These are phyloP conservation scores for Chrysoporthe cubensis DNA, from an alignment of 2,329 filamentous ascomycete genomes.

Conservation along the genomic window DNA sequence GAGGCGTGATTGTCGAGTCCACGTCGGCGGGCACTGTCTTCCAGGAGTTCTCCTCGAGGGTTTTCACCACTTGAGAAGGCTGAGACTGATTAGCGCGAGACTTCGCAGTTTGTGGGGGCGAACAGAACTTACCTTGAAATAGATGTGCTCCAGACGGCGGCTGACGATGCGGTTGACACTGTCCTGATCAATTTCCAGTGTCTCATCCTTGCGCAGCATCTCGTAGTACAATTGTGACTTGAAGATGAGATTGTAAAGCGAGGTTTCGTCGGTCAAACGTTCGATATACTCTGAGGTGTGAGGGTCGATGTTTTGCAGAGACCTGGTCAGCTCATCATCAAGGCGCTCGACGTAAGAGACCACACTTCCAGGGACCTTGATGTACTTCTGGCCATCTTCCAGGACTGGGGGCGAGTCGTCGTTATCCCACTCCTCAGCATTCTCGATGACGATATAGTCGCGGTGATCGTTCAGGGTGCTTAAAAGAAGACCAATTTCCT, in stretches of 20 bases:
- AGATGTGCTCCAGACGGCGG: conserved; percentile 93
- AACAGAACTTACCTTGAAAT: conserved; percentile 76
- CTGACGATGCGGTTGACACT: conserved; percentile 91
- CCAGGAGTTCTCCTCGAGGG: conserved; percentile 94
- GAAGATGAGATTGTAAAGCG: conserved; percentile 90
- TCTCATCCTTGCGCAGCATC: conserved; percentile 69
- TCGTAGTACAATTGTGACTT: conserved; percentile 89
- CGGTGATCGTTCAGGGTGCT: conserved; percentile 77
- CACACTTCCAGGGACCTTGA: conserved; percentile 91
- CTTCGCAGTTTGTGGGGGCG: conserved; percentile 30
- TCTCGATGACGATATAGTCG: conserved; percentile 85
- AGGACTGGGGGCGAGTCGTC: conserved; percentile 89
- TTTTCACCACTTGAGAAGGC: conserved; percentile 89
- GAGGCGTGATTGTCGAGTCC: conserved; percentile 81
- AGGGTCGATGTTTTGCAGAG: conserved; percentile 96
- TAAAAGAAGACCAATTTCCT: conserved; percentile 80
- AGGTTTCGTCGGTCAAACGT: conserved; percentile 85
- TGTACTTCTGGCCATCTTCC: conserved; percentile 74
- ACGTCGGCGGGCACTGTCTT: conserved; percentile 71
- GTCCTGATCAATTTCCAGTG: conserved; percentile 79
- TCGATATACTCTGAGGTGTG: conserved; percentile 99
- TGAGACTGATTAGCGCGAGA: conserved; percentile 39
- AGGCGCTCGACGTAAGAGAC: conserved; percentile 94
- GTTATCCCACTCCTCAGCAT: conserved; percentile 97
- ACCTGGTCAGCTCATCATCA: conserved; percentile 95